phyloP scores from a whole-genome alignment of 129 eudicot genomes.

The Mikania micrantha region DNA sequence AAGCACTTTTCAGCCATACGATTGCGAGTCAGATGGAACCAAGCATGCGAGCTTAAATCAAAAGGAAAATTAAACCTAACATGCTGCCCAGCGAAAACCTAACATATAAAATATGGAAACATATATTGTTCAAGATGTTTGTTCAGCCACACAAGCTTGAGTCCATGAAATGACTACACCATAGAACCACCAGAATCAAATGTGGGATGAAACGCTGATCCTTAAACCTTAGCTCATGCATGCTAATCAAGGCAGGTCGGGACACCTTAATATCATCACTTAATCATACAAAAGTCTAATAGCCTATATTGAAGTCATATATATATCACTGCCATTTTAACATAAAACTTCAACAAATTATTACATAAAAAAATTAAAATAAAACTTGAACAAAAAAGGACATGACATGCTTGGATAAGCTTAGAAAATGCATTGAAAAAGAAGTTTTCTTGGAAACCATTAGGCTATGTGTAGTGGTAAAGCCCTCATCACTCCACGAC shows the following conservation, averaged over 20 bases:
- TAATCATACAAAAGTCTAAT: background rate
- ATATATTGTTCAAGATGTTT: background rate
- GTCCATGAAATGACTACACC: background rate
- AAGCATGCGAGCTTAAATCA: too few species aligned
- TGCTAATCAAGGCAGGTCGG: background rate
- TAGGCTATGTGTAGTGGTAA: too few species aligned
- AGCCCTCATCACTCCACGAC: too few species aligned
- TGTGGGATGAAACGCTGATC: background rate
- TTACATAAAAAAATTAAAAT: background rate
- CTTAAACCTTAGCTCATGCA: background rate
- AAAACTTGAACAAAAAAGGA: background rate
- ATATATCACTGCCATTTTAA: background rate
- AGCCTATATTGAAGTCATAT: background rate
- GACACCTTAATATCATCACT: too few species aligned
- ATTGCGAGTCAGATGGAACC: too few species aligned
- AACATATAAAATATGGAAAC: background rate
- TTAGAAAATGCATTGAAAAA: background rate
- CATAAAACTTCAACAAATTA: background rate
- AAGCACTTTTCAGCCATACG: too few species aligned
- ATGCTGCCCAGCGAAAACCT: background rate
- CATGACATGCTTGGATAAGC: background rate
- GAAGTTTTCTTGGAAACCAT: background rate
- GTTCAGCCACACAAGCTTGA: background rate
- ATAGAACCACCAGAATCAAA: background rate
- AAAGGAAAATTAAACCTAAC: too few species aligned